These are phyloP conservation scores for Mycosphaerella sp. DNA, from an alignment of 2,329 filamentous ascomycete genomes.

Conservation along the genomic window DNA sequence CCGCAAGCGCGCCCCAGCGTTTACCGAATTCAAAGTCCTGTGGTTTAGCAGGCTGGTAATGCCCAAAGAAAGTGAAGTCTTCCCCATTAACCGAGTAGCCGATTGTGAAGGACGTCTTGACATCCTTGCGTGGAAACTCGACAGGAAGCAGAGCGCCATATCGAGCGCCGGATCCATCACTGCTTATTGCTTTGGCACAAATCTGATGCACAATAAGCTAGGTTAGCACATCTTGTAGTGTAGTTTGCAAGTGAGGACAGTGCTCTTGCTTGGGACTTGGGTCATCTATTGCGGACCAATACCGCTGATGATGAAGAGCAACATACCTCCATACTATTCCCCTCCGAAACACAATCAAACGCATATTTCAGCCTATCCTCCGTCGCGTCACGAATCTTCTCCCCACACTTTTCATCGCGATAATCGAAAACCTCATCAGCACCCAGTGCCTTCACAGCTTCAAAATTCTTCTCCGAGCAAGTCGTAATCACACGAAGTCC, in stretches of 20 bases:
- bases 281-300: not conserved
- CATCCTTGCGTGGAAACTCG: conserved; percentile 18
- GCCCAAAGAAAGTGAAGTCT: conserved; percentile 17
- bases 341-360: conserved; percentile 16
- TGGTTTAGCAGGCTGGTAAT: conserved; percentile 11
- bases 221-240: not conserved
- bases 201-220: conserved; percentile 8
- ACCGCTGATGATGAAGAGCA: conserved; percentile 1
- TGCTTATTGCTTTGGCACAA: conserved; percentile 19
- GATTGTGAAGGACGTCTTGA: conserved; percentile 18
- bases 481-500: conserved; percentile 38
- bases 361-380: conserved; percentile 13
- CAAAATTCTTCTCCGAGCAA: conserved; percentile 43
- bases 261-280: too few relatives aligned
- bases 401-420: conserved; percentile 36
- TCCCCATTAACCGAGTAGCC: conserved; percentile 23
- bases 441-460: conserved; percentile 41
- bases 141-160: conserved; percentile 19
- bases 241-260: too few relatives aligned
- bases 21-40: conserved; percentile 33
- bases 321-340: conserved; percentile 13
- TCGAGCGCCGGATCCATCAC: conserved; percentile 8
- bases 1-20: conserved; percentile 36
- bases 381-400: conserved; percentile 36
- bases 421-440: conserved; percentile 47